Evolutionary conservation across 2,329 filamentous ascomycete genomes (phyloP).

Genomic region (Aspergillus chevalieri): DNA sequence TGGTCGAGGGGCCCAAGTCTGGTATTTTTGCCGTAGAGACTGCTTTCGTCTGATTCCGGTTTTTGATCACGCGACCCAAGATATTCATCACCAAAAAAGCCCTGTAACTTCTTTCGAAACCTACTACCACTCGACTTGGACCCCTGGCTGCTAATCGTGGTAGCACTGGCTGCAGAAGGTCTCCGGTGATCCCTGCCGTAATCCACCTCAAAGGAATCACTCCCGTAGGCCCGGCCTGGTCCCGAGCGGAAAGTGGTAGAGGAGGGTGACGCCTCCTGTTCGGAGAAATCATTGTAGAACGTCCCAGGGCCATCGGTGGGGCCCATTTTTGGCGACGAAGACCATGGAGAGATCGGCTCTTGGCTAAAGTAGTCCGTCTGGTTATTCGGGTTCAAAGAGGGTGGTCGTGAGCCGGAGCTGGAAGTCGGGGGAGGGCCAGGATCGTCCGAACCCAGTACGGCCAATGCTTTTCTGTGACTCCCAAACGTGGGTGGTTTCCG

Average conservation of each 20-base stretch:
- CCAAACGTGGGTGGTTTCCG: slow-evolving; percentile 28
- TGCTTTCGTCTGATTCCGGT: slow-evolving; percentile 65
- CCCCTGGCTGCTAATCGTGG: slow-evolving; percentile 76
- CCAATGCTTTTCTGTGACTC: slow-evolving; percentile 30
- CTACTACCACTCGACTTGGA: slow-evolving; percentile 68
- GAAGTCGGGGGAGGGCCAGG: slow-evolving; percentile 15
- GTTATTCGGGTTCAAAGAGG: slow-evolving; percentile 16
- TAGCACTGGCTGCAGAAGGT: slow-evolving; percentile 82
- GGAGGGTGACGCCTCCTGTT: slow-evolving; percentile 49
- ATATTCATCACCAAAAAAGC: slow-evolving; percentile 89
- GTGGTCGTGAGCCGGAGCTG: slow-evolving; percentile 16
- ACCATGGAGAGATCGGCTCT: slow-evolving; percentile 27
- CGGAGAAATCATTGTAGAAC: slow-evolving; percentile 34
- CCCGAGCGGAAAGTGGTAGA: slow-evolving; percentile 63
- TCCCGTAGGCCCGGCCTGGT: slow-evolving; percentile 46
- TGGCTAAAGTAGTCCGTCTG: slow-evolving; percentile 11
- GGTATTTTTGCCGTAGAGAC: slow-evolving; percentile 35
- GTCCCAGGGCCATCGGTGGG: slow-evolving; percentile 26
- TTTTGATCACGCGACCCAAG: slow-evolving; percentile 53
- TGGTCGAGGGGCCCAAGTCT: slow-evolving; percentile 42
- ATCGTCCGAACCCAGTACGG: slow-evolving; percentile 25
- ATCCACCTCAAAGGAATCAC: slow-evolving; percentile 56
- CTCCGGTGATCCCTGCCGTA: slow-evolving; percentile 68
- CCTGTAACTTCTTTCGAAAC: slow-evolving; percentile 73
- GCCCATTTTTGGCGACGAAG: slow-evolving; percentile 21